Conservation (phyloP, 2,329 filamentous ascomycete genomes). For the Cladobotryum mycophilum region DNA sequence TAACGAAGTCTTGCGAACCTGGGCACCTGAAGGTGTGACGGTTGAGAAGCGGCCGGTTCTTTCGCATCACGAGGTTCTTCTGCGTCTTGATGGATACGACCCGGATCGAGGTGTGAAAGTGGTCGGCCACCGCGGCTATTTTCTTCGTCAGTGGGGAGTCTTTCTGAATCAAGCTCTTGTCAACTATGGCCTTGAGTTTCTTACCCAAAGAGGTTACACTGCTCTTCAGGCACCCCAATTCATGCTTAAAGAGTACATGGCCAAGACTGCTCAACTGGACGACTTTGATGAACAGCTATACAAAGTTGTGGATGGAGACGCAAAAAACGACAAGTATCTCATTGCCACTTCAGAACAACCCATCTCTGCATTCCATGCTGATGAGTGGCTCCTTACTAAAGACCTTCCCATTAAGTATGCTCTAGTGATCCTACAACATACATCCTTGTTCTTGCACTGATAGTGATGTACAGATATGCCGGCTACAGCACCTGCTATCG, state of each 20-base stretch:
- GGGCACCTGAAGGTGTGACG: slow-evolving; percentile 69
- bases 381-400: slow-evolving; percentile 82
- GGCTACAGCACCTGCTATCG: slow-evolving; percentile 95
- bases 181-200: slow-evolving; percentile 90
- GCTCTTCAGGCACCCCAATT: slow-evolving; percentile 85
- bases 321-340: slow-evolving; percentile 77
- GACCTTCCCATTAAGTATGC: slow-evolving; percentile 79
- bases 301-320: slow-evolving; percentile 86
- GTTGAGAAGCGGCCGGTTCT: slow-evolving; percentile 72
- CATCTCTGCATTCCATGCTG: slow-evolving; percentile 83
- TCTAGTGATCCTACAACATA: too few species aligned
- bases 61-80: slow-evolving; percentile 92
- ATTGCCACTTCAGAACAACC: slow-evolving; percentile 89
- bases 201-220: slow-evolving; percentile 72
- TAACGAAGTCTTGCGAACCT: slow-evolving; percentile 70
- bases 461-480: slow-evolving; percentile 66
- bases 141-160: slow-evolving; percentile 81
- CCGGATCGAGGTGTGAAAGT: slow-evolving; percentile 89
- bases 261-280: slow-evolving; percentile 93
- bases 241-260: slow-evolving; percentile 94
- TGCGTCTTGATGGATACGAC: slow-evolving; percentile 84
- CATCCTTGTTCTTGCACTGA: background rate
- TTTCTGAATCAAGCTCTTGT: slow-evolving; percentile 89
- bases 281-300: slow-evolving; percentile 98
- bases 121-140: slow-evolving; percentile 91